Evolutionary conservation across 139 green algal species (phyloP), one percentile per base, ranked within the genome.

Genomic region (Coccomyxa sp.): DNA sequence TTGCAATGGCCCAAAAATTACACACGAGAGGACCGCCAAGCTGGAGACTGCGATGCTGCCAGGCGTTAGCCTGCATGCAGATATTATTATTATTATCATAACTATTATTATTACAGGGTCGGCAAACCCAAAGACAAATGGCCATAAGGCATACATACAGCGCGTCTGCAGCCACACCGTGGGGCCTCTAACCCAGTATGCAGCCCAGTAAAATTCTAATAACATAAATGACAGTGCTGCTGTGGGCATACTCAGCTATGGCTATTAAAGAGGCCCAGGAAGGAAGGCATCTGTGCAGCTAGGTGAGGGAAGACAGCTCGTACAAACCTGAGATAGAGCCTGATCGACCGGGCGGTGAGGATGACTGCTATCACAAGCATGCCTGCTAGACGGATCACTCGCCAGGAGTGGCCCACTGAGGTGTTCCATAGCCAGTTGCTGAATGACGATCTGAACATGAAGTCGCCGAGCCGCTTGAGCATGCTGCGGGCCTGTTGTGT

Each of bases 351-450:
- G 76, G 23, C 30, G 16, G 31, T 59, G 13, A 80, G 76, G 30
- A 80, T 58, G 30, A 59, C 23, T 18, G 76, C 58, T 1, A 80
- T 80, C 13, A 80, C 16, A 16, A 80, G 31, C 76, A 59, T 59
- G 28, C 76, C 76, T 25, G 76, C 23, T 27, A 80, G 76, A 14
- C 76, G 76, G 14, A 80, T 71, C 18, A 21, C 18, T 9, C 63
- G 18, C 63, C 63, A 71, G 18, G 63, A 71, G 63, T 71, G 63
- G 63, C 63, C 63, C 18, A 71, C 63, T 28, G 63, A 71, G 18
- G 63, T 71, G 63, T 71, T 71, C 63, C 63, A 71, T 21, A 71
- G 63, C 63, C 63, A 71, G 63, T 71, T 71, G 63, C 63, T 71
- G 63, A 71, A 71, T 21, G 63, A 25, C 1, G 18, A 28, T 9